Base-by-base conservation (phyloP, 2,329 filamentous ascomycete species). In the Thelonectria blattea region DNA sequence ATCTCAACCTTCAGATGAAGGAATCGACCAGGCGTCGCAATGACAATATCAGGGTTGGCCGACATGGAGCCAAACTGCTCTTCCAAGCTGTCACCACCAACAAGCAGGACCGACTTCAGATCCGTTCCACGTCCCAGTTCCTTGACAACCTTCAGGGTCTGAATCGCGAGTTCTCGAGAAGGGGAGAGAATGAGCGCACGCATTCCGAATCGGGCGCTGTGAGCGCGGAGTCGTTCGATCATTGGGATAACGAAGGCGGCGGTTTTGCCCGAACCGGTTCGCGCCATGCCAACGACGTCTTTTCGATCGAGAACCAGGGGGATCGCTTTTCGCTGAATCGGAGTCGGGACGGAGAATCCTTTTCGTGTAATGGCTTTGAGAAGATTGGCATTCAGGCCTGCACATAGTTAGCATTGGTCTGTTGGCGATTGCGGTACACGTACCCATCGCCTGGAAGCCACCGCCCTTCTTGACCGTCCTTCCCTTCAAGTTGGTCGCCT, bases 221-320 rank as follows among this genome's bases (percentile, higher is more conserved):
- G 96, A 22, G 87, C 85, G 76, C 93, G 96, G 62, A 99, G 81
- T 66, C 90, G 91, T 80, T 99, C 92, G 62, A 99, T 93, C 94
- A 99, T 97, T 45, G 95, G 95, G 65, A 99, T 96, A 24, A 98
- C 93, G 76, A 99, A 99, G 20, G 95, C 95, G 1, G 93, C 95
- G 1, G 96, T 99, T 81, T 99, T 99, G 80, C 95, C 95, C 18
- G 93, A 98, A 74, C 95, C 95, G n/a, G 96, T 99, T 67, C 96
- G 85, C 8, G 95, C 95, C 95, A 99, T 99, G 67, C 93, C 96
- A 22, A 99, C 94, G n/a, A 98, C 91, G 83, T 99, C 95, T 78
- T 93, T 91, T 55, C 90, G 87, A 63, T 96, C 91, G 68, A 98
- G 82, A 56, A 99, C 88, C 56, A 98, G 82, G 4, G 95, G 96